These are phyloP conservation scores for Candida pseudoviswanathii DNA, from an alignment of 1,139 yeast genomes.

Conservation along the genomic window DNA sequence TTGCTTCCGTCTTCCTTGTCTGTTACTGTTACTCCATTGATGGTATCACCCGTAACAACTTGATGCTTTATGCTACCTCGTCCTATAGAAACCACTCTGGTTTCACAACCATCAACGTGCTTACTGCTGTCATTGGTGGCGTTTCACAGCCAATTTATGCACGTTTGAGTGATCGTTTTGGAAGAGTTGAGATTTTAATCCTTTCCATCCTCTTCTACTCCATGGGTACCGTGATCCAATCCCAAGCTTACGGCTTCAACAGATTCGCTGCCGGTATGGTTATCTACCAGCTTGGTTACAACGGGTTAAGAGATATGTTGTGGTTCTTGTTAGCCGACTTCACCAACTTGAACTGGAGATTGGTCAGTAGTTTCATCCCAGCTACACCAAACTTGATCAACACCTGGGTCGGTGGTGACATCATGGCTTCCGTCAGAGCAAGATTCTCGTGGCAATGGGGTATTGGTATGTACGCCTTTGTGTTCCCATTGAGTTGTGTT, in stretches of 20 bases:
- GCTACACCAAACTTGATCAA: slow-evolving; percentile 71
- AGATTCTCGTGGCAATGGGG: slow-evolving; percentile 63
- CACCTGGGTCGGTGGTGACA: slow-evolving; percentile 74
- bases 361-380: slow-evolving; percentile 62
- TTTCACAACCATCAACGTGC: slow-evolving; percentile 63
- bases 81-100: slow-evolving; percentile 61
- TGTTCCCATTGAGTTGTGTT: slow-evolving; percentile 62
- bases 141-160: slow-evolving; percentile 73
- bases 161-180: slow-evolving; percentile 67
- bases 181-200: slow-evolving; percentile 58
- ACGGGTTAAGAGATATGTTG: slow-evolving; percentile 59
- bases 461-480: slow-evolving; percentile 80
- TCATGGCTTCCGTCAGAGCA: slow-evolving; percentile 29
- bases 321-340: slow-evolving; percentile 63
- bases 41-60: slow-evolving; percentile 49
- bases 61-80: slow-evolving; percentile 55
- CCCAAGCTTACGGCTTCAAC: slow-evolving; percentile 47
- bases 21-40: slow-evolving; percentile 69
- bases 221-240: slow-evolving; percentile 56
- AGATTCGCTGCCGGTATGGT: slow-evolving; percentile 74
- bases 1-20: slow-evolving; percentile 55
- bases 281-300: slow-evolving; percentile 67
- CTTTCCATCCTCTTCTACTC: slow-evolving; percentile 59
- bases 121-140: slow-evolving; percentile 64
- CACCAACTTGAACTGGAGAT: slow-evolving; percentile 70